phyloP scores from a whole-genome alignment of 148 eudicot genomes.

The Pharnaceum exiguum region DNA sequence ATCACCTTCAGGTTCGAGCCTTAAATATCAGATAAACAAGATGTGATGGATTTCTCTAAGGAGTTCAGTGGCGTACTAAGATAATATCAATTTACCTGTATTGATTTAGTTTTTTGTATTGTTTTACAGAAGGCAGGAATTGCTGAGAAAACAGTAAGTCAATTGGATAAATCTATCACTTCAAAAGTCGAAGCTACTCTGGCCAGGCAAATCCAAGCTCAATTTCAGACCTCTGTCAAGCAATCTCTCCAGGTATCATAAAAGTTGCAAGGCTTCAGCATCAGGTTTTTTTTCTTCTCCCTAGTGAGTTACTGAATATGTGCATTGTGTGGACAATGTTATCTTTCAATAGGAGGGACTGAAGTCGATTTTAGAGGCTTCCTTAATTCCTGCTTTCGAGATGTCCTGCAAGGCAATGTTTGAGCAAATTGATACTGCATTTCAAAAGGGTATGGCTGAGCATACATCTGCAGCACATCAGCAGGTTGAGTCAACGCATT shows the following conservation, averaged over 20 bases:
- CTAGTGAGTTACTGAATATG: background rate
- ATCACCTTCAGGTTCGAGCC: conserved; percentile 73
- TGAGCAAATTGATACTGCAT: conserved; percentile 89
- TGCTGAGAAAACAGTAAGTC: conserved; percentile 83
- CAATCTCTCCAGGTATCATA: conserved; percentile 85
- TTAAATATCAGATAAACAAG: too few species aligned
- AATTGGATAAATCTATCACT: conserved; percentile 71
- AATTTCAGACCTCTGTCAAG: conserved; percentile 90
- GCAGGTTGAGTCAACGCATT: conserved; percentile 67
- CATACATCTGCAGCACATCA: conserved; percentile 63
- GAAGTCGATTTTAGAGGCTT: conserved; percentile 70
- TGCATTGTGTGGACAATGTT: background rate
- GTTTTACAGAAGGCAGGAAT: conserved; percentile 75
- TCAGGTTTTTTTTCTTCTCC: background rate
- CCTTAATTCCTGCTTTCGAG: conserved; percentile 87
- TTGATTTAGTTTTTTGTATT: conserved; percentile 9
- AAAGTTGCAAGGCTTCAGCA: background rate
- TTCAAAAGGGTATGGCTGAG: conserved; percentile 89
- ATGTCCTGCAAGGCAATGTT: conserved; percentile 89
- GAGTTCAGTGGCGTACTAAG: too few species aligned
- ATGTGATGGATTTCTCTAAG: too few species aligned
- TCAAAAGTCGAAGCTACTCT: conserved; percentile 74
- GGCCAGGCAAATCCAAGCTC: conserved; percentile 80
- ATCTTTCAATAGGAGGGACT: conserved; percentile 61
- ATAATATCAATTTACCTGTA: too few species aligned